Base-by-base conservation (phyloP, 1,284 basidiomycete genomes). In the Phellinidium pouzarii region DNA sequence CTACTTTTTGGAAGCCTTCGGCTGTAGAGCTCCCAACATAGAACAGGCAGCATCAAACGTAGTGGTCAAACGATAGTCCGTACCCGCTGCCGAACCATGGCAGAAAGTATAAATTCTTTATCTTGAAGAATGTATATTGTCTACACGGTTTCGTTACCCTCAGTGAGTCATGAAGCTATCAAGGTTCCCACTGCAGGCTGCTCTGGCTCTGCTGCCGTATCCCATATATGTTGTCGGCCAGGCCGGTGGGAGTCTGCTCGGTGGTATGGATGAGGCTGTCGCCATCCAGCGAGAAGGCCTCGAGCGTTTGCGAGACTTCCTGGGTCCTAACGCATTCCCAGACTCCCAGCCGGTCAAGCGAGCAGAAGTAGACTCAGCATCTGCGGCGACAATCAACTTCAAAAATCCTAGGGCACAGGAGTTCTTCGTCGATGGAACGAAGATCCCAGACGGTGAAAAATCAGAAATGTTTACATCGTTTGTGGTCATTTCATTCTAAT, bases 211-310 rank as follows among this genome's bases (percentile, higher is more conserved):
- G 9, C 17, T 50, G 31, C 41, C 37, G 17, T 17, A 20, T 2
- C 17, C 23, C 19, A 9, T 20, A 9, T 25, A 19, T 23, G 50
- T 51, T 20, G 20, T 34, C 8, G 50, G 25, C 2, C 44, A 45
- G 40, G 31, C 53, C 12, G 53, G 53, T 25, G 53, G 45, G 31
- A 54, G 53, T 34, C 23, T 37, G 23, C 40, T 55, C 22, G 40
- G 49, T 19, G 48, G 72, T 29, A 68, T 78, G 64, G 71, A 75
- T 41, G 69, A 73, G 31, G 65, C 72, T 3, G 68, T 71, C 61
- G 65, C 67, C 17, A 74, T 78, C 27, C 77, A 79, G 60, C 69
- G 68, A 50, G 76, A 78, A 58, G 75, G 77, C 55, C 58, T 75
- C 8, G 65, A 69, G 45, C 67, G 72, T 20, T 58, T 78, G 61